Conservation (phyloP, 2,329 filamentous ascomycete species). For the Aspergillus ruber region DNA sequence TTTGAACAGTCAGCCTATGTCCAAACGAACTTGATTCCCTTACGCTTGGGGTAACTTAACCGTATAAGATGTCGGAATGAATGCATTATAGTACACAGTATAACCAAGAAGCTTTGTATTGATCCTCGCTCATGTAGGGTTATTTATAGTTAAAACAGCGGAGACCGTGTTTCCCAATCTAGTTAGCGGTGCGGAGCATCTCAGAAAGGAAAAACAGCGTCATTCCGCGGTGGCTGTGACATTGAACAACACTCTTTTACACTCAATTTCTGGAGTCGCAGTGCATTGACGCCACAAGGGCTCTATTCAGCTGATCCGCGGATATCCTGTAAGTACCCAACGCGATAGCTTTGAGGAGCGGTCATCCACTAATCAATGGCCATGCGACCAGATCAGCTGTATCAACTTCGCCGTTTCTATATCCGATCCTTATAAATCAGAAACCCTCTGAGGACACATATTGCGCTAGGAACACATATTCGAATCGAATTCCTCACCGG, state of each 20-base stretch:
- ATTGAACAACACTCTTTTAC: not conserved
- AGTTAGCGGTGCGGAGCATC: slow-evolving; percentile 15
- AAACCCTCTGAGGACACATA: not conserved
- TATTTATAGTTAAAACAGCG: not conserved
- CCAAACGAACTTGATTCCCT: too few relatives aligned
- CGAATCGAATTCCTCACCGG: not conserved
- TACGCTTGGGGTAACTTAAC: too few relatives aligned
- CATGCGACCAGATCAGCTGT: slow-evolving; percentile 15
- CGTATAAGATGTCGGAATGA: too few relatives aligned
- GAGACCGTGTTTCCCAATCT: not conserved
- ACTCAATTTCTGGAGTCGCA: too few relatives aligned
- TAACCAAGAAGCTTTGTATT: too few relatives aligned
- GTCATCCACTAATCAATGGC: too few relatives aligned
- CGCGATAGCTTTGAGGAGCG: too few relatives aligned
- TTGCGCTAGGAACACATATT: not conserved
- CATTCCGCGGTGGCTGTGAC: not conserved
- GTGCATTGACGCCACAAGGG: too few relatives aligned
- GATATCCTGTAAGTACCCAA: too few relatives aligned
- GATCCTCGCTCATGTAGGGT: not conserved
- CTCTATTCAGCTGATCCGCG: too few relatives aligned
- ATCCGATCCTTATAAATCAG: not conserved
- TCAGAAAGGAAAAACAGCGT: slow-evolving; percentile 8
- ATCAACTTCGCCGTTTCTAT: slow-evolving; percentile 6
- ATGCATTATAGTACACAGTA: too few relatives aligned
- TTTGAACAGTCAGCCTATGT: too few relatives aligned